Percentiles rank a stretch among this genome's conserved stretches.
phyloP scores from a whole-genome alignment of 1,284 basidiomycete genomes.

The Coniferiporia sulphurascens region DNA sequence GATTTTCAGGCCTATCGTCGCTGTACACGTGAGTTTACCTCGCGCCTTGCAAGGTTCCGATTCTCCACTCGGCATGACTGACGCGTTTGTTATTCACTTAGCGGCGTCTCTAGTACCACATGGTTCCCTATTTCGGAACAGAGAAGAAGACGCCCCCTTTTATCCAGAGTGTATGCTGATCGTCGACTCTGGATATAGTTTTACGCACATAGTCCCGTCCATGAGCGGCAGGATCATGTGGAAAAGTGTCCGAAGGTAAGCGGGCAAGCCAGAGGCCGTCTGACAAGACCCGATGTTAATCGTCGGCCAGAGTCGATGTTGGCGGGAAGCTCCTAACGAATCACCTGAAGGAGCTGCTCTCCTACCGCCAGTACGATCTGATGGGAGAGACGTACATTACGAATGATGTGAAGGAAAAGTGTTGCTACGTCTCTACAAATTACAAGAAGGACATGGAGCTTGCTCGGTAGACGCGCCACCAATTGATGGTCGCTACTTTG shows the following conservation, averaged over 20 bases:
- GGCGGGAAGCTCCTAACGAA: conserved; percentile 95
- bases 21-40: conserved; percentile 61
- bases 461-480: conserved; percentile 58
- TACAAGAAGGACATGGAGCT: conserved; percentile 72
- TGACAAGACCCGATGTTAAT: not conserved
- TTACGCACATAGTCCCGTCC: conserved; percentile 87
- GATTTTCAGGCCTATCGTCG: conserved; percentile 84
- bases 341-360: conserved; percentile 89
- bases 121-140: conserved; percentile 54
- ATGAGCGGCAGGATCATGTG: conserved; percentile 70
- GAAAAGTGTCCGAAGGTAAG: conserved; percentile 76
- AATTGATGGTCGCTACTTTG: conserved; percentile 13
- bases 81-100: conserved; percentile 31
- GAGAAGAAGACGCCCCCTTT: conserved; percentile 33
- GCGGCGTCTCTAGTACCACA: conserved; percentile 76
- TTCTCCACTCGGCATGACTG: not conserved
- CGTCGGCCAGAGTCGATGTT: conserved; percentile 69
- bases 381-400: conserved; percentile 94
- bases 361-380: conserved; percentile 97
- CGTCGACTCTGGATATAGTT: conserved; percentile 90
- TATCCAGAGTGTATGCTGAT: conserved; percentile 76
- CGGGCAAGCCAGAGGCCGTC: not conserved
- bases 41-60: conserved; percentile 6
- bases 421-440: conserved; percentile 80
- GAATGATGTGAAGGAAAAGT: conserved; percentile 84